Percentiles rank a stretch among this genome's conserved stretches.
Conservation (phyloP, 2,329 filamentous ascomycete genomes). For the Hortaea werneckii region DNA sequence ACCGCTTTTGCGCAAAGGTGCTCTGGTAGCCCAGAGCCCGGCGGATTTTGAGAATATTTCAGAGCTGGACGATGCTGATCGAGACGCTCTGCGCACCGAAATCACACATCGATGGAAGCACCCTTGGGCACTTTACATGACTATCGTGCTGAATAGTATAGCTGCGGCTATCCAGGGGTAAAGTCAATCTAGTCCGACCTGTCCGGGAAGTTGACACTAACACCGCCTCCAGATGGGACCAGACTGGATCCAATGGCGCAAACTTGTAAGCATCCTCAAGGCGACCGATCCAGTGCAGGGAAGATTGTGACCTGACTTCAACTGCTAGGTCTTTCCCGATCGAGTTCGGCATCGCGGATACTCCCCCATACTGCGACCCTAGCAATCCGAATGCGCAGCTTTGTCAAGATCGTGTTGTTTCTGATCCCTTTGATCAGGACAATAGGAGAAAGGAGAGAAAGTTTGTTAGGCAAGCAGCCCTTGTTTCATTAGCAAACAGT, state of each 20-base stretch:
- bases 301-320: no score
- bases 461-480: no score
- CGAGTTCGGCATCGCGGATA: conserved; percentile 21
- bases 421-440: no score
- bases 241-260: conserved; percentile 34
- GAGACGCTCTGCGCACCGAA: conserved; percentile 34
- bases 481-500: no score
- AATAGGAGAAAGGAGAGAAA: no score
- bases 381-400: no score
- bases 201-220: neutral
- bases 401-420: no score
- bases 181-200: conserved; percentile 34
- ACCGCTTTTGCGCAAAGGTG: conserved; percentile 37
- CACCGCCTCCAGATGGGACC: no score
- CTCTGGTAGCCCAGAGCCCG: conserved; percentile 42
- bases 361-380: no score
- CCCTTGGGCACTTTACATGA: conserved; percentile 38
- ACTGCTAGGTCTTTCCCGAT: conserved; percentile 29
- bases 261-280: conserved; percentile 29
- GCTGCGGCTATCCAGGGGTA: conserved; percentile 44
- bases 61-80: conserved; percentile 34
- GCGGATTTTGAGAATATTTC: conserved; percentile 34
- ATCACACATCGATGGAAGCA: conserved; percentile 41
- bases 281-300: no score
- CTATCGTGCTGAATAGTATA: conserved; percentile 43